Evolutionary conservation across 225 moss, liverwort and hornwort genomes (phyloP).

Genomic region (Thuidium tamariscinum): DNA sequence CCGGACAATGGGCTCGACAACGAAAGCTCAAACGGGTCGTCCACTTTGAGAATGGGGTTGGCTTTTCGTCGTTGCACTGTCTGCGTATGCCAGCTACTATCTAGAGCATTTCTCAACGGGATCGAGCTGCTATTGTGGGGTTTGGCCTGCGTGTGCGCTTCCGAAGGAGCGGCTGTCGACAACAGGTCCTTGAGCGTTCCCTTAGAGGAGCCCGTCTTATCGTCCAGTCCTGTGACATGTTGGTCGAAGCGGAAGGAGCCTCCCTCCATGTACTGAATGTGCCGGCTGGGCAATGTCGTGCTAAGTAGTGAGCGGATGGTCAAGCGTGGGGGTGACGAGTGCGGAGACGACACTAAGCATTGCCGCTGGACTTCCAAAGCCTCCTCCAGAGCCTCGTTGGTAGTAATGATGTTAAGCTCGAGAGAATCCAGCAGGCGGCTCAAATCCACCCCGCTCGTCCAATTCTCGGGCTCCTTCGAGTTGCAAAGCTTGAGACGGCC

Average conservation of each 20-base stretch:
- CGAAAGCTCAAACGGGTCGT: slow-evolving; percentile 34
- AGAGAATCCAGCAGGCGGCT: slow-evolving; percentile 31
- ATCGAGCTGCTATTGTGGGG: background rate
- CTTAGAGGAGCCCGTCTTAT: background rate
- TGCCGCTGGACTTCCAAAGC: slow-evolving; percentile 22
- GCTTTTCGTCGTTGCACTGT: background rate
- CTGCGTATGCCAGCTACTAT: background rate
- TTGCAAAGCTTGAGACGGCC: slow-evolving; percentile 38
- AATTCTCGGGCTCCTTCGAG: slow-evolving; percentile 30
- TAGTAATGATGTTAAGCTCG: slow-evolving; percentile 27
- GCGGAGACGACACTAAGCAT: background rate
- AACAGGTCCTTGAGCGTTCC: slow-evolving; percentile 22
- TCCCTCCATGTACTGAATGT: slow-evolving; percentile 4
- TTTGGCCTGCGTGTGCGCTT: background rate
- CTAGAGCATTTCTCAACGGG: background rate
- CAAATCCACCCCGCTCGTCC: slow-evolving; percentile 49
- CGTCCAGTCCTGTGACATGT: background rate
- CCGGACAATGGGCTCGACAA: slow-evolving; percentile 21
- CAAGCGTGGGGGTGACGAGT: background rate
- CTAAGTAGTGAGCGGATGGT: slow-evolving; percentile 9
- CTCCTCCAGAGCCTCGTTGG: slow-evolving; percentile 15
- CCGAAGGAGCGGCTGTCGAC: background rate
- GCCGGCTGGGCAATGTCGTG: background rate
- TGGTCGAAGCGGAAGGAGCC: slow-evolving; percentile 1
- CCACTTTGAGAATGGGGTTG: background rate